Evolutionary conservation across 2,329 filamentous ascomycete species (phyloP).

Genomic region (Fusarium stilboides): DNA sequence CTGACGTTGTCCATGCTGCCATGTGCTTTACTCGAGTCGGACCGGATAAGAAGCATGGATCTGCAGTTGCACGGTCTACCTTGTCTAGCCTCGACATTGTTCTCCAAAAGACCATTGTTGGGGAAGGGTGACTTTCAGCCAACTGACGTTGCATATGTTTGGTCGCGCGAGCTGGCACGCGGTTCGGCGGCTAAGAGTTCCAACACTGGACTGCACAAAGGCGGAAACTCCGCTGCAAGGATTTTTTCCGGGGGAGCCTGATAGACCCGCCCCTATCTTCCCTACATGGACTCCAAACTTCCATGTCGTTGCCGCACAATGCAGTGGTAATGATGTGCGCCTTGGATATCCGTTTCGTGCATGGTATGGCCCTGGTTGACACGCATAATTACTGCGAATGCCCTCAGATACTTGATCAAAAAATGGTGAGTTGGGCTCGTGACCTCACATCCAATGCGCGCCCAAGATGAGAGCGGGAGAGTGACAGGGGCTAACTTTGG

Average conservation of each 20-base stretch:
- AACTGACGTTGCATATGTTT: conserved; percentile 14
- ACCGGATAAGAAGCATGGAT: conserved; percentile 26
- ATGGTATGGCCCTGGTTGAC: background rate
- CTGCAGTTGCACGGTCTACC: conserved; percentile 1
- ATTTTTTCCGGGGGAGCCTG: conserved; percentile 29
- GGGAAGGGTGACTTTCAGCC: conserved; percentile 17
- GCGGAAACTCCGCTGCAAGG: conserved; percentile 36
- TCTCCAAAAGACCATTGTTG: conserved; percentile 17
- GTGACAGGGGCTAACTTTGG: conserved; percentile 33
- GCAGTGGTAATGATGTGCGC: conserved; percentile 25
- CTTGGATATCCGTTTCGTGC: conserved; percentile 13
- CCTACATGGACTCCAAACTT: background rate
- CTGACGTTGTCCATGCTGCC: conserved; percentile 15
- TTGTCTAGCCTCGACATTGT: background rate
- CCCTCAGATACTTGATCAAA: conserved; percentile 26
- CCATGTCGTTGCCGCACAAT: background rate
- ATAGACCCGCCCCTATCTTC: conserved; percentile 24
- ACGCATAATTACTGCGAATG: background rate
- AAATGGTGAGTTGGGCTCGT: conserved; percentile 28
- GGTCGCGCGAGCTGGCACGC: conserved; percentile 12
- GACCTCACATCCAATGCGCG: conserved; percentile 32
- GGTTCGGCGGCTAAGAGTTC: conserved; percentile 29
- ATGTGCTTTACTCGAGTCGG: conserved; percentile 11
- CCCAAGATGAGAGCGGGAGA: conserved; percentile 19
- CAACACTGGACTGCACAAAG: conserved; percentile 22